Evolutionary conservation across 2,329 filamentous ascomycete species (phyloP), one percentile per base, ranked within the genome.

Genomic region (Acrodontium crateriforme): DNA sequence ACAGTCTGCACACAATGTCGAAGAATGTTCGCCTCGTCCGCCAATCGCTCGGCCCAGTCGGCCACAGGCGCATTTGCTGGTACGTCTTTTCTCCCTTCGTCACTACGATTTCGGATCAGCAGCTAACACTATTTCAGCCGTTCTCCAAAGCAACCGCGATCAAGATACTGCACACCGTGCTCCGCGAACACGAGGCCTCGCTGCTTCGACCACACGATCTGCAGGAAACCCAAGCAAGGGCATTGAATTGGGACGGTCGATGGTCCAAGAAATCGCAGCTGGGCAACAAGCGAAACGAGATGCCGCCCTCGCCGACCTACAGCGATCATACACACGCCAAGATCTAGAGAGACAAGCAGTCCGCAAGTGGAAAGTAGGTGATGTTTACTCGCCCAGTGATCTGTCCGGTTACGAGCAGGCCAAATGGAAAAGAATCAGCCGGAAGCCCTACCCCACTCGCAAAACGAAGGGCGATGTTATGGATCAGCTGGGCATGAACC

Each of bases 381-480:
- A 95, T 50, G 67, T 94, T 28, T 95, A 95, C 58, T 70, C 84
- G 34, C 89, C 89, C 18, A 80, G 85, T 50, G 89, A 98, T 56
- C 55, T 98, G 50, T 78, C 72, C 30, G 66, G 74, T 14, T 59
- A 63, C 18, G 85, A 94, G 67, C 77, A 80, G 72, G 59, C 59
- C 49, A 92, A 92, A 63, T 93, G 79, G 78, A 74, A 68, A 54
- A 64, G 59, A 50, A 58, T 58, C 39, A 55, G 60, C 31, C 57
- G 54, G 39, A 68, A 68, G 35, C 59, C 64, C 21, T 62, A 49
- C 28, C 39, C 45, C 9, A 40, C 37, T 29, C 35, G 32, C 20
- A 34, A 40, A 27, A 32, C 32, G 11, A 12, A 25, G 12, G 41
- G 52, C 29, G 87, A 98, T 54, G 71, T 79, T 5, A 73, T 94